Evolutionary conservation across 2,329 filamentous ascomycete genomes (phyloP), one percentile per base, ranked within the genome.

Genomic region (Metarhizium brunneum): DNA sequence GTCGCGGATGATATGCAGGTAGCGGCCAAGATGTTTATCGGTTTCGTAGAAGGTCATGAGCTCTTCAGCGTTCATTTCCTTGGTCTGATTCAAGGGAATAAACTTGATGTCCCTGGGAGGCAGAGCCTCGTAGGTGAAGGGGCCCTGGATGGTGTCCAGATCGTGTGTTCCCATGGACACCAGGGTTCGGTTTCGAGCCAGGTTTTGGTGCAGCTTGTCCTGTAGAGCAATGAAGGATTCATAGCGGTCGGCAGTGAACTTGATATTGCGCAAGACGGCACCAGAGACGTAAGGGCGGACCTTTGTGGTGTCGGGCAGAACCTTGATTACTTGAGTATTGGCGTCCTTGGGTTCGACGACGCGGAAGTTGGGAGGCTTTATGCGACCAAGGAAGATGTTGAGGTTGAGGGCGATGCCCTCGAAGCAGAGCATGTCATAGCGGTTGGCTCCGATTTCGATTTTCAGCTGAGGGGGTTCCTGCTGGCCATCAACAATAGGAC

Each of bases 141-240:
- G 94, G 0, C 92, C 94, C 72, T 95, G 78, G 64, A 99, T 78
- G 18, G 90, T 96, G 69, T 97, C 92, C 60, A 97, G 78, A 69
- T 99, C 92, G 72, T 99, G 94, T 3, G 94, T 99, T 64, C 94
- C 94, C 68, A 99, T 96, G 25, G 92, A 88, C n/a, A 96, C 92
- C 50, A 99, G 76, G 1, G 92, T 96, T 65, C 94, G 80, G 72
- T 97, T 89, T 59, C 94, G 85, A 51, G 94, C 95, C 62, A 99
- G 77, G 69, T 99, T 99, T 70, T 92, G 88, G 76, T 99, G 94
- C 50, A 99, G 83, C 77, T 99, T 99, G 76, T 99, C 95, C 76
- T 99, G 94, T 50, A 99, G 81, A 56, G 87, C 83, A 69, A 99
- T 99, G 87, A 99, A 99, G 67, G 91, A 96, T 64, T 95, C 90